Base-by-base conservation (phyloP, 2,329 filamentous ascomycete genomes). In the Cadophora gregata region DNA sequence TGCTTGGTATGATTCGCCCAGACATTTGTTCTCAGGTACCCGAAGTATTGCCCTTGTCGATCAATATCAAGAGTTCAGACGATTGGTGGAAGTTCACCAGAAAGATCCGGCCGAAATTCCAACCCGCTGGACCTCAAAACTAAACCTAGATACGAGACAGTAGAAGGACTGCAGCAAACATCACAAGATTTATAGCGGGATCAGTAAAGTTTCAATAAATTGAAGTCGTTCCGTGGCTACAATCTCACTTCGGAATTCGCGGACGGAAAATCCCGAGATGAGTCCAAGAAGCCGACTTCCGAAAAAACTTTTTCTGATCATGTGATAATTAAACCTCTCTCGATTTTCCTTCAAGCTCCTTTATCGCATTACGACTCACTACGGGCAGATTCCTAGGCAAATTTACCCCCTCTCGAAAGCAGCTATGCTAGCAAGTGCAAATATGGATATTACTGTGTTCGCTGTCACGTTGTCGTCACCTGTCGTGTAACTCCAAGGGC, bases 31-130 rank as follows among this genome's bases (percentile, higher is more conserved):
- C 56, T 63, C 64, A 71, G 66, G 67, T 68, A 70, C 67, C 67
- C 59, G 48, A 64, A 61, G 50, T 14, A 21, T 36, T 12, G 63
- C 51, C 62, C 66, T 50, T 58, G 68, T n/a, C 31, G 53, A 62
- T 61, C 59, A 48, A 38, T 63, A 25, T 47, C 33, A 45, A 64
- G 61, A 64, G 31, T 65, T 64, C 60, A 25, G 48, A 27, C 59
- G 19, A 71, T 71, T 72, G 69, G 71, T 70, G 71, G 71, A 69
- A 67, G 7, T 67, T 59, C 33, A 60, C 36, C 21, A 24, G 29
- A 10, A 25, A 53, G 67, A 55, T 64, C 58, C 62, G 68, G 55
- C 70, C 66, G 67, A 63, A n/a, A 33, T 12, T 25, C 31, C 48
- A 12, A 12, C 8, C 16, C 25, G 9, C 21, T 45, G n/a, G 38